These are phyloP conservation scores for Rhododendron ovatum DNA, from an alignment of 148 eudicot genomes.

Conservation along the genomic window DNA sequence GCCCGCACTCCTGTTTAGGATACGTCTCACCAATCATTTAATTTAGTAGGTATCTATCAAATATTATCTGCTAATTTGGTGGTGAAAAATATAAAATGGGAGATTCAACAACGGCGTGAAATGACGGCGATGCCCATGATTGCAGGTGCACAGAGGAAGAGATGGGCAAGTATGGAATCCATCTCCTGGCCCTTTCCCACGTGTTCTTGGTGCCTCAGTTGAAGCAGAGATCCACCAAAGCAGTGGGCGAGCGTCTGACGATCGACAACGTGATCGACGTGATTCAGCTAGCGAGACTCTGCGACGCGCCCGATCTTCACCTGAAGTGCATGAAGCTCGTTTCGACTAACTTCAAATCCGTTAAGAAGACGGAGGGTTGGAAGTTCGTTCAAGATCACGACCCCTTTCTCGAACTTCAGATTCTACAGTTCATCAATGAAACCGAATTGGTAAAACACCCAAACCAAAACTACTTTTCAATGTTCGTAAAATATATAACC, in stretches of 20 bases:
- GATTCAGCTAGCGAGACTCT: constrained; percentile 76
- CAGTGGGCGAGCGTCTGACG: constrained; percentile 43
- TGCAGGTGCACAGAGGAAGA: constrained; percentile 73
- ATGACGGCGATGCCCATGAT: neutral
- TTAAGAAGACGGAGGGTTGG: constrained; percentile 86
- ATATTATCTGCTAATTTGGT: neutral
- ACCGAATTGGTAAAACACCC: constrained; percentile 52
- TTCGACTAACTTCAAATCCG: constrained; percentile 45
- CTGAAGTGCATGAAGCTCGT: constrained; percentile 70
- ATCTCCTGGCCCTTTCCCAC: constrained; percentile 77
- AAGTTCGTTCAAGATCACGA: constrained; percentile 69
- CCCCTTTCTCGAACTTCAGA: constrained; percentile 81
- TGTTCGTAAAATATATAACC: neutral
- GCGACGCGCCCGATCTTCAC: constrained; percentile 84
- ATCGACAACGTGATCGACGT: constrained; percentile 74
- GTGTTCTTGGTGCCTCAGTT: constrained; percentile 74
- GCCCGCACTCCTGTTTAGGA: neutral
- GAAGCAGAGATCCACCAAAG: constrained; percentile 76
- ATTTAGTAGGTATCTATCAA: neutral
- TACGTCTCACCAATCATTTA: neutral
- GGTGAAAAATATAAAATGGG: neutral
- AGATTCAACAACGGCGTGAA: neutral
- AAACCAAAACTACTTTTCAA: neutral
- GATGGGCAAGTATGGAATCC: constrained; percentile 74
- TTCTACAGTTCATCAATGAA: constrained; percentile 89